These are phyloP conservation scores for Serendipita sp. DNA, from an alignment of 768 basidiomycete species.

Conservation along the genomic window DNA sequence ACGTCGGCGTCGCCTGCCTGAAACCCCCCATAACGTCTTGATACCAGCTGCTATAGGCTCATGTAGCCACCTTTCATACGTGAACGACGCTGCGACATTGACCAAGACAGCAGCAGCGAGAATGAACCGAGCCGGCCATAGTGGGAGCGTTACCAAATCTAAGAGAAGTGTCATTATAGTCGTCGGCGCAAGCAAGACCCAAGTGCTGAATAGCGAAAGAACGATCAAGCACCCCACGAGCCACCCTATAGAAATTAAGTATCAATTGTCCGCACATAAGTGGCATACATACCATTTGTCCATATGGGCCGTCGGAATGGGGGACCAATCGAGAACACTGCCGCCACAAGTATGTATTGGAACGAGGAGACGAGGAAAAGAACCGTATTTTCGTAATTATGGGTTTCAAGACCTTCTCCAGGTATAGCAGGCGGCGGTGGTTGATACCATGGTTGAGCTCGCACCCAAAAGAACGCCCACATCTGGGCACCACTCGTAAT, in stretches of 20 bases:
- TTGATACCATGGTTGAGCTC: slow-evolving; percentile 72
- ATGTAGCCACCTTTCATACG: slow-evolving; percentile 65
- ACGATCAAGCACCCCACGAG: slow-evolving; percentile 61
- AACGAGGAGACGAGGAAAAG: slow-evolving; percentile 92
- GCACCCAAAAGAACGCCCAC: slow-evolving; percentile 82
- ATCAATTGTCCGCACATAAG: slow-evolving; percentile 1
- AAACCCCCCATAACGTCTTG: slow-evolving; percentile 28
- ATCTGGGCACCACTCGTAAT: slow-evolving; percentile 70
- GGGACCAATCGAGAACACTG: slow-evolving; percentile 93
- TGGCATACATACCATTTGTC: slow-evolving; percentile 59
- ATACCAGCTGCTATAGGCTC: slow-evolving; percentile 28
- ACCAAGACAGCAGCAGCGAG: slow-evolving; percentile 48
- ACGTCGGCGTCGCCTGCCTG: slow-evolving; percentile 30
- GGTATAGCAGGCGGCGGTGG: slow-evolving; percentile 38
- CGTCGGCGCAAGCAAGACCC: slow-evolving; percentile 62
- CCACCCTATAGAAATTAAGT: slow-evolving; percentile 33
- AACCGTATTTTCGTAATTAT: slow-evolving; percentile 81
- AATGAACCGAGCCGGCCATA: slow-evolving; percentile 40
- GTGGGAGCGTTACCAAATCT: slow-evolving; percentile 59
- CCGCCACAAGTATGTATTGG: slow-evolving; percentile 95
- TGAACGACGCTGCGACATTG: slow-evolving; percentile 56
- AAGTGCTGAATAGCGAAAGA: slow-evolving; percentile 54
- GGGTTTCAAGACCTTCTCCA: slow-evolving; percentile 51
- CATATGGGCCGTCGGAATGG: slow-evolving; percentile 91
- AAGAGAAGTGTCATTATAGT: slow-evolving; percentile 40